Base-by-base conservation (phyloP, 495 filamentous ascomycete species). In the Lasiosphaeria ovina region DNA sequence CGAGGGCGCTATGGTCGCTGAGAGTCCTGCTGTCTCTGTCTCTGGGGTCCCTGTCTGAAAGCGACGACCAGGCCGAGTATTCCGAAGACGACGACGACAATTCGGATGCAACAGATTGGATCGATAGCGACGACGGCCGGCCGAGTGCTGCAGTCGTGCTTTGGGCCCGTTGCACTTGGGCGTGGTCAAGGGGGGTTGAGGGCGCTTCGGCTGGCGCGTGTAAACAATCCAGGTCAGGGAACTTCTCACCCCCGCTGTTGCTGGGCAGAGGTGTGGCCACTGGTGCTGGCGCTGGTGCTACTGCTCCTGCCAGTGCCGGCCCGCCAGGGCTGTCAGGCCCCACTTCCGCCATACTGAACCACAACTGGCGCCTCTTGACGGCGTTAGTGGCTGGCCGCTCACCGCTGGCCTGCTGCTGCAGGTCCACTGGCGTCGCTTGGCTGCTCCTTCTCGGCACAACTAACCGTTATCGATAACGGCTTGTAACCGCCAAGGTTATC, bases 211-310 rank as follows among this genome's bases (percentile, higher is more conserved):
- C 38, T 40, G 48, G 33, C 49, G 53, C 33, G 38, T 69, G 69
- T 67, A 70, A 67, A 67, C 65, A 70, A 67, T 63, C 57, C 45
- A 66, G 58, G 35, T 69, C 69, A 42, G 69, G 69, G 65, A 71
- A 71, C 61, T 59, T 67, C 59, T 69, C 66, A 49, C 51, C 53
- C 49, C 42, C 58, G 58, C 32, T 56, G 62, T 58, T 60, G 62
- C 63, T 52, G 60, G 61, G 61, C 61, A 61, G 51, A 45, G 50
- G 35, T 35, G 56, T 33, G 36, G 52, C 35, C 61, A 48, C 44
- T 42, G 44, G 7, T 42, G 61, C 63, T 59, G 59, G 57, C 49
- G 24, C 24, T 24, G 24, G 24, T 24, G 24, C 24, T 24, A 2
- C 24, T 24, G 24, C 24, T 24, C 24, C 24, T 24, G 57, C 54